These are phyloP conservation scores for Alternaria solani DNA, from an alignment of 2,329 filamentous ascomycete genomes.

Conservation along the genomic window DNA sequence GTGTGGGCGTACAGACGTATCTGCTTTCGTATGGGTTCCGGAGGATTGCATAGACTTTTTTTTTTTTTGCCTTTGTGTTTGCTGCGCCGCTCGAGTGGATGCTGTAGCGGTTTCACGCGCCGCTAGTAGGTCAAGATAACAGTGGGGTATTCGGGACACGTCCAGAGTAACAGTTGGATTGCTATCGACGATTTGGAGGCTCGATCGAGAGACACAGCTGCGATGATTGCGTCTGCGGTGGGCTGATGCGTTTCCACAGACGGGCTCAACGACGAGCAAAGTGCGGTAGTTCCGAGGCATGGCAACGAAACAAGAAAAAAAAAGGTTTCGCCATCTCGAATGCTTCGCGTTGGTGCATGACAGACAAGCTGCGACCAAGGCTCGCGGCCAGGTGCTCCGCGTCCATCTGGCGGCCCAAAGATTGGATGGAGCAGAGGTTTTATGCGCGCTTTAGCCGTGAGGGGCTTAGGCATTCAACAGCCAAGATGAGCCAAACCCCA, in stretches of 20 bases:
- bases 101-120: conserved; percentile 8
- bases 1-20: conserved; percentile 1
- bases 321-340: conserved; percentile 10
- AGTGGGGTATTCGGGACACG: conserved; percentile 1
- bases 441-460: conserved; percentile 21
- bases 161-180: not conserved
- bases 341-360: conserved; percentile 25
- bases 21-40: conserved; percentile 2
- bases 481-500: conserved; percentile 27
- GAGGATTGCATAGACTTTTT: conserved; percentile 1
- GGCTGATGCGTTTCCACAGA: not conserved
- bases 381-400: conserved; percentile 33
- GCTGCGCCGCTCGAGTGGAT: conserved; percentile 6
- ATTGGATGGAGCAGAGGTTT: conserved; percentile 6
- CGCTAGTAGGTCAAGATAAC: conserved; percentile 3
- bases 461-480: conserved; percentile 17
- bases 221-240: not conserved
- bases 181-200: not conserved
- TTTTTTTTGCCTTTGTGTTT: not conserved
- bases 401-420: conserved; percentile 10
- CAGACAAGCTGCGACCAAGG: conserved; percentile 24
- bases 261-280: conserved; percentile 3
- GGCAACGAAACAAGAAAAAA: conserved; percentile 9
- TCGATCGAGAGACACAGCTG: not conserved
- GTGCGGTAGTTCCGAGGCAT: not conserved